Conservation (phyloP, 1,284 basidiomycete species). For the Sporisorium sorghi region DNA sequence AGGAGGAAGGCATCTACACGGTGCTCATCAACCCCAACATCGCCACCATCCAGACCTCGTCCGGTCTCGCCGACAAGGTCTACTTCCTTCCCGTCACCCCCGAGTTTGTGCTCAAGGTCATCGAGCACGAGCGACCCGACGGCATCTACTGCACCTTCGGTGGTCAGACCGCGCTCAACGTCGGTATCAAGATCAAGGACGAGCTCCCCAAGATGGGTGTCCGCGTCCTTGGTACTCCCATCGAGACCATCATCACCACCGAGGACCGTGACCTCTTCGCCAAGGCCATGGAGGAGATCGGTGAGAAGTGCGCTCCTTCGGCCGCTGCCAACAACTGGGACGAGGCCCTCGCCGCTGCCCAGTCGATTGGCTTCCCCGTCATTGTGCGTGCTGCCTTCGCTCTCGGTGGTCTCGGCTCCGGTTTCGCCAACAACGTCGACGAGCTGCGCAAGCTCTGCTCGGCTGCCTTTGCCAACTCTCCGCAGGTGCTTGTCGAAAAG, state of each 20-base stretch:
- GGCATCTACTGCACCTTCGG: constrained; percentile 99
- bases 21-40: constrained; percentile 98
- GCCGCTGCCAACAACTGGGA: constrained; percentile 80
- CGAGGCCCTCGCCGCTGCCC: constrained; percentile 87
- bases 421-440: constrained; percentile 89
- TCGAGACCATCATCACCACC: constrained; percentile 95
- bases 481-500: constrained; percentile 96
- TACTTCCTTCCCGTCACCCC: constrained; percentile 98
- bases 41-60: constrained; percentile 98
- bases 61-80: constrained; percentile 97
- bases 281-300: constrained; percentile 93
- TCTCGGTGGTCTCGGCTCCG: constrained; percentile 91
- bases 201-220: constrained; percentile 85
- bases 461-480: constrained; percentile 89
- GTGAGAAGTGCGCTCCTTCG: constrained; percentile 90
- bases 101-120: constrained; percentile 96
- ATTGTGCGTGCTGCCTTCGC: constrained; percentile 97
- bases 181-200: constrained; percentile 96
- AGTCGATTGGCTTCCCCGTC: constrained; percentile 91
- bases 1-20: constrained; percentile 98
- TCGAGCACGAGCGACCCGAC: constrained; percentile 97
- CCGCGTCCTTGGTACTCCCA: constrained; percentile 93
- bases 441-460: constrained; percentile 85
- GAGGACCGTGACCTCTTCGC: constrained; percentile 97
- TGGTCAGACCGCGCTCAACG: constrained; percentile 95